phyloP scores from a whole-genome alignment of 148 eudicot genomes.

The Selenicereus undatus region DNA sequence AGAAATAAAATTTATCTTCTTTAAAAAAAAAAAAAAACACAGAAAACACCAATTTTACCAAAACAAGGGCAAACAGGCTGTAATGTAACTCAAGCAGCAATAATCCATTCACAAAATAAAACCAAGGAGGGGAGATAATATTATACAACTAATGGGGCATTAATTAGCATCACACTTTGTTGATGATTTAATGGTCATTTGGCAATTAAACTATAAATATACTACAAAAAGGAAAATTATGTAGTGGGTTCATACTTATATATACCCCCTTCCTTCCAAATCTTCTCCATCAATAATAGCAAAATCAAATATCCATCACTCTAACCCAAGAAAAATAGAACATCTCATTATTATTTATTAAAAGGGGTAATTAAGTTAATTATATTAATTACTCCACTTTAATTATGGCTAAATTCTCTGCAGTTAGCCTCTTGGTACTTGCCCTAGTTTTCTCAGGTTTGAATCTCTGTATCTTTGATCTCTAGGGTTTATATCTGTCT shows the following conservation, averaged over 20 bases:
- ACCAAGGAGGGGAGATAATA: not conserved
- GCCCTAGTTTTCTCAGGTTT: not conserved
- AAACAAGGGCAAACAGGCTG: not conserved
- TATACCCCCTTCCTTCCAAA: not conserved
- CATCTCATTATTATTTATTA: not conserved
- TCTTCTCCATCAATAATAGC: not conserved
- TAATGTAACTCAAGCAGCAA: not conserved
- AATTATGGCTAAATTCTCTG: not conserved
- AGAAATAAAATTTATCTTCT: too few species aligned
- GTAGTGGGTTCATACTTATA: not conserved
- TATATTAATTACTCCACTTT: not conserved
- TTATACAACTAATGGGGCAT: not conserved
- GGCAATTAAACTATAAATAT: not conserved
- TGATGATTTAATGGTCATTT: not conserved
- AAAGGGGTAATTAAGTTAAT: too few species aligned
- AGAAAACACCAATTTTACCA: not conserved
- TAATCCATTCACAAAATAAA: not conserved
- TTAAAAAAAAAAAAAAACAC: too few species aligned
- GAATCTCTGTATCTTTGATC: not conserved
- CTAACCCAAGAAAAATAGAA: not conserved
- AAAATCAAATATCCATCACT: not conserved
- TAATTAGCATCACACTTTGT: not conserved
- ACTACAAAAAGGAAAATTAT: not conserved
- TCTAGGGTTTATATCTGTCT: not conserved
- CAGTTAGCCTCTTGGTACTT: not conserved